A percentile compares a stretch with the other conserved stretches of the same genome.
Evolutionary conservation across 2,329 filamentous ascomycete species (phyloP).

Genomic region (Graphilbum sp.): DNA sequence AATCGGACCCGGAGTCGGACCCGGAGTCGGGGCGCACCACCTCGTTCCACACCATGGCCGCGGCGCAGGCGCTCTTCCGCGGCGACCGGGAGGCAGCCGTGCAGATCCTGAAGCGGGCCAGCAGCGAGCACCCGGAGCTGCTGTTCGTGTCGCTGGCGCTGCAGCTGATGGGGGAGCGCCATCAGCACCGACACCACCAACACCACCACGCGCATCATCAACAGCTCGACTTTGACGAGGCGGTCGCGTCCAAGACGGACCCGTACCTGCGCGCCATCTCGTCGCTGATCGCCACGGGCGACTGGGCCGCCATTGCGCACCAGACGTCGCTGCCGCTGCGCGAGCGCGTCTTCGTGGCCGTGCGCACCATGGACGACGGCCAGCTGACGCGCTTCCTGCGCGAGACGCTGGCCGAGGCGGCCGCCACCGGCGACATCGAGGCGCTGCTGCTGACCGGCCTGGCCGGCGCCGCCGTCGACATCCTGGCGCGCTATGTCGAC

Average conservation of each 20-base stretch:
- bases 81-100: slow-evolving; percentile 54
- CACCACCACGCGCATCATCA: background rate
- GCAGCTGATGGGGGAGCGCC: slow-evolving; percentile 27
- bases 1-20: slow-evolving; percentile 17
- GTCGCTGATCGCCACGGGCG: slow-evolving; percentile 57
- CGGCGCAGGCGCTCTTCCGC: slow-evolving; percentile 60
- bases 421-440: slow-evolving; percentile 54
- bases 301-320: slow-evolving; percentile 60
- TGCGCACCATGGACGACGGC: slow-evolving; percentile 47
- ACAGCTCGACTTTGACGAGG: slow-evolving; percentile 38
- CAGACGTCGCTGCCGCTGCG: slow-evolving; percentile 58
- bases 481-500: slow-evolving; percentile 59
- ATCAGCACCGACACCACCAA: slow-evolving; percentile 11
- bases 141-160: slow-evolving; percentile 52
- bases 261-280: slow-evolving; percentile 69
- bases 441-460: slow-evolving; percentile 66
- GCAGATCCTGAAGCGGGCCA: slow-evolving; percentile 51
- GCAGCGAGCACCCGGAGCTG: slow-evolving; percentile 44
- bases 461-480: slow-evolving; percentile 53
- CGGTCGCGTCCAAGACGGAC: slow-evolving; percentile 48
- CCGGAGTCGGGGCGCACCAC: slow-evolving; percentile 28
- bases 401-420: slow-evolving; percentile 43
- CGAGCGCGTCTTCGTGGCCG: slow-evolving; percentile 58
- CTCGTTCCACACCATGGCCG: slow-evolving; percentile 51
- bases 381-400: slow-evolving; percentile 51